A percentile compares a stretch with the other conserved stretches of the same genome.
These are phyloP conservation scores for Ceratocystis harringtonii DNA, from an alignment of 2,329 filamentous ascomycete genomes.

Conservation along the genomic window DNA sequence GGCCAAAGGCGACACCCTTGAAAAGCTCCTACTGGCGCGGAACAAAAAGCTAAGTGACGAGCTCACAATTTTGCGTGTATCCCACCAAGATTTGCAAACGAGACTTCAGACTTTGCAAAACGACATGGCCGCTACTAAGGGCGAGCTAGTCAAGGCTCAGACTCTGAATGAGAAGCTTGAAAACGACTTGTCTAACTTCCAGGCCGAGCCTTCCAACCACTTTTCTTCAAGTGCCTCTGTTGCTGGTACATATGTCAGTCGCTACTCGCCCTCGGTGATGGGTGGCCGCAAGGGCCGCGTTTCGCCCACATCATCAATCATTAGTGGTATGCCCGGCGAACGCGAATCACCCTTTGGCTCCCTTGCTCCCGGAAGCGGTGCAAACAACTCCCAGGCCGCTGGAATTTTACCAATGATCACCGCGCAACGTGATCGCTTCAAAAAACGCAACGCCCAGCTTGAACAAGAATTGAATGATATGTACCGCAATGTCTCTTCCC, in stretches of 20 bases:
- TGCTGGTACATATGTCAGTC: slow-evolving; percentile 75
- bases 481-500: slow-evolving; percentile 65
- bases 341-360: slow-evolving; percentile 50
- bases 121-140: slow-evolving; percentile 67
- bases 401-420: slow-evolving; percentile 97
- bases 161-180: slow-evolving; percentile 79
- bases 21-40: slow-evolving; percentile 76
- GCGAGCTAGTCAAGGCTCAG: slow-evolving; percentile 71
- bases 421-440: slow-evolving; percentile 94
- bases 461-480: slow-evolving; percentile 79
- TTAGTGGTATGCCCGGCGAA: slow-evolving; percentile 53
- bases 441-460: slow-evolving; percentile 82
- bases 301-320: slow-evolving; percentile 94
- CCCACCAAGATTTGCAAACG: slow-evolving; percentile 77
- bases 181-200: slow-evolving; percentile 75
- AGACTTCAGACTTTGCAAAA: slow-evolving; percentile 69
- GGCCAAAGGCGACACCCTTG: slow-evolving; percentile 60
- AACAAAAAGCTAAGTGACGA: slow-evolving; percentile 97
- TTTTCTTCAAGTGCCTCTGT: slow-evolving; percentile 87
- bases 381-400: slow-evolving; percentile 27
- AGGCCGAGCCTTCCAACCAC: slow-evolving; percentile 57
- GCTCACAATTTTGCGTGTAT: slow-evolving; percentile 79
- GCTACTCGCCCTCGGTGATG: slow-evolving; percentile 50
- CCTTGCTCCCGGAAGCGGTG: slow-evolving; percentile 34
- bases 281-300: slow-evolving; percentile 50